Evolutionary conservation across 257 asterid species (phyloP).

Genomic region (Ocimum tenuiflorum): DNA sequence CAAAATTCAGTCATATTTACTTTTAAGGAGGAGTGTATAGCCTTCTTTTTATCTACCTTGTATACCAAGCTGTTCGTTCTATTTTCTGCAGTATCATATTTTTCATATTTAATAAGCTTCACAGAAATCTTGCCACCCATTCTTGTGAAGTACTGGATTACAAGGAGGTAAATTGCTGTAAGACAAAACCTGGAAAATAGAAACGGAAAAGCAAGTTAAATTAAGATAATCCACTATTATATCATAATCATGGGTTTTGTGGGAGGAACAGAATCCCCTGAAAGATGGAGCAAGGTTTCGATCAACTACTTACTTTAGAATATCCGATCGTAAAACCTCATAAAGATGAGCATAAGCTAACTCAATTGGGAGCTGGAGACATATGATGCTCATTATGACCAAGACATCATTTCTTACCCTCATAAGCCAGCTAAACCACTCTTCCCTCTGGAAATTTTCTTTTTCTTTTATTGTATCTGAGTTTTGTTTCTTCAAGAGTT

Average conservation of each 20-base stretch:
- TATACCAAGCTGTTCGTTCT: constrained; percentile 87
- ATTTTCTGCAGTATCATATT: constrained; percentile 51
- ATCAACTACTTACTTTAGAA: constrained; percentile 57
- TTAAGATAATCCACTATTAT: background rate
- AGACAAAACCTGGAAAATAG: constrained; percentile 56
- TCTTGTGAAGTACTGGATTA: constrained; percentile 79
- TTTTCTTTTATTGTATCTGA: constrained; percentile 48
- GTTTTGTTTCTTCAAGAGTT: constrained; percentile 44
- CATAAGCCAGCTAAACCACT: constrained; percentile 80
- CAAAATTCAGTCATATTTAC: background rate
- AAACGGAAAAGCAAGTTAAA: background rate
- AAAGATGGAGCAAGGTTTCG: background rate
- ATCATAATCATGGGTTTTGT: background rate
- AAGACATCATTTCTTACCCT: constrained; percentile 85
- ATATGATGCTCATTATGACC: constrained; percentile 65
- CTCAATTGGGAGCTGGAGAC: constrained; percentile 95
- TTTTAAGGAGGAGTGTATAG: background rate
- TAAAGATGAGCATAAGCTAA: constrained; percentile 87
- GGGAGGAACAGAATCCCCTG: background rate
- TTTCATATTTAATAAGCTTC: constrained; percentile 76
- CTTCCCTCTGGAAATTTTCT: constrained; percentile 70
- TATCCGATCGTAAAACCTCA: constrained; percentile 51
- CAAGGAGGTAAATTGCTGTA: constrained; percentile 71
- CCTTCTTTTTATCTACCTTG: constrained; percentile 46
- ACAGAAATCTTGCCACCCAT: constrained; percentile 75